Percentiles rank a stretch among this genome's conserved stretches.
Evolutionary conservation across 768 basidiomycete genomes (phyloP).

Genomic region (Gelatoporia subvermispora): DNA sequence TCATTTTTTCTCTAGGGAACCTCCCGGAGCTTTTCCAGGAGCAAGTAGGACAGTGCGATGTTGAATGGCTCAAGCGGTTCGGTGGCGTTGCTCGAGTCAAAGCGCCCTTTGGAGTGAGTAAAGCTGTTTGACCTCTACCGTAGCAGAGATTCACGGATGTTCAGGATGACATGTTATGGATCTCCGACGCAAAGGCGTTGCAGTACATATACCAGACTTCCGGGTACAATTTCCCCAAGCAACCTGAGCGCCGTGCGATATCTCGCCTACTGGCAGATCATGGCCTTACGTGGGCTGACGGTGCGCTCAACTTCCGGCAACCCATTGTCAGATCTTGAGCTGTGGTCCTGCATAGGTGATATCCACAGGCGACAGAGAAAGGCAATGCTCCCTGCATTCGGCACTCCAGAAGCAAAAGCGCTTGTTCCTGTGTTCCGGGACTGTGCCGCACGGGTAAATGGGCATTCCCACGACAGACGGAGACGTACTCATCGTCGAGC

Average conservation of each 20-base stretch:
- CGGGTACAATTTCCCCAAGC: constrained; percentile 52
- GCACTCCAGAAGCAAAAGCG: constrained; percentile 37
- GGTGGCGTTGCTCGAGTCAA: constrained; percentile 49
- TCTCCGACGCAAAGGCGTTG: constrained; percentile 56
- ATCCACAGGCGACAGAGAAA: constrained; percentile 27
- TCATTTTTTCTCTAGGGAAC: constrained; percentile 33
- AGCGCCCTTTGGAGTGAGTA: constrained; percentile 43
- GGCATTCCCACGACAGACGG: background rate
- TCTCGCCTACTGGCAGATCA: constrained; percentile 47
- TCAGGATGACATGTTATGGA: constrained; percentile 49
- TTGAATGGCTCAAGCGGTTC: constrained; percentile 45
- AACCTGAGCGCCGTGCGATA: constrained; percentile 44
- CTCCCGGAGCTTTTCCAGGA: constrained; percentile 46
- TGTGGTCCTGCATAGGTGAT: background rate
- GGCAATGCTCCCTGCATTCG: constrained; percentile 32
- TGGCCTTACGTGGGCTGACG: constrained; percentile 52
- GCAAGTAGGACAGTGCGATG: constrained; percentile 46
- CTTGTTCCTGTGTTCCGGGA: constrained; percentile 18
- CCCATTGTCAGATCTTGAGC: background rate
- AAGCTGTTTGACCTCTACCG: background rate
- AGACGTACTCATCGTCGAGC: background rate
- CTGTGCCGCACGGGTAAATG: constrained; percentile 18
- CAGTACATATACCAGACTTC: constrained; percentile 53
- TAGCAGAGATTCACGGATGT: background rate
- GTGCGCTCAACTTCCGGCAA: constrained; percentile 18